Base-by-base conservation (phyloP, 139 green algal species). In the Yamagishiella unicocca region DNA sequence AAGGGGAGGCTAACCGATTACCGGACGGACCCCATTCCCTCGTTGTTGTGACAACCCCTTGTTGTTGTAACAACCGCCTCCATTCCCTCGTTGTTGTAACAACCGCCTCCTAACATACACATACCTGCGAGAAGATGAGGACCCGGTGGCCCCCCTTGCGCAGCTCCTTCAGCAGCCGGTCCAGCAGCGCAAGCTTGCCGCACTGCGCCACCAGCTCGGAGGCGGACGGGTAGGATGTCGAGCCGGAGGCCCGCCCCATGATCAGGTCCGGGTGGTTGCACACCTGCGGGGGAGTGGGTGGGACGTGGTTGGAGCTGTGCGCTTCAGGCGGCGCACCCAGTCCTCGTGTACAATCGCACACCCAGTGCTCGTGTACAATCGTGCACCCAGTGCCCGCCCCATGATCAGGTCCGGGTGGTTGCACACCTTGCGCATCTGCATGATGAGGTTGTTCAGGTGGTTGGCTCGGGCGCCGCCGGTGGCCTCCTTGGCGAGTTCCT, bases 241-340 rank as follows among this genome's bases (percentile, higher is more conserved):
- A 73, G 8, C 22, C 61, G 31, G 46, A 87, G 89, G 94, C 94
- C 46, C 89, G 61, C 14, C 82, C 93, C 2, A 94, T 97, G 93
- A 99, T 97, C 40, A 99, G 95, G 92, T 99, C 98, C 8, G 98
- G 98, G 93, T 99, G 98, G 92, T 99, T 99, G 97, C 95, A 98
- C 90, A 97, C 97, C 92, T 99, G 99, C 81, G 96, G 17, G 92
- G n/a, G n/a, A n/a, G n/a, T n/a, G n/a, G n/a, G n/a, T n/a, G n/a
- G n/a, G n/a, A n/a, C n/a, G n/a, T n/a, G n/a, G n/a, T n/a, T n/a
- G n/a, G n/a, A n/a, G n/a, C n/a, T n/a, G n/a, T n/a, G n/a, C n/a
- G n/a, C n/a, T n/a, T n/a, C n/a, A n/a, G n/a, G n/a, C n/a, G n/a
- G 31, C 17, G 2, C 67, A 53, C 35, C 6, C 1, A 17, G n/a